Evolutionary conservation across 352 stramenopile species (phyloP).

Genomic region (Phytophthora boehmeriae): DNA sequence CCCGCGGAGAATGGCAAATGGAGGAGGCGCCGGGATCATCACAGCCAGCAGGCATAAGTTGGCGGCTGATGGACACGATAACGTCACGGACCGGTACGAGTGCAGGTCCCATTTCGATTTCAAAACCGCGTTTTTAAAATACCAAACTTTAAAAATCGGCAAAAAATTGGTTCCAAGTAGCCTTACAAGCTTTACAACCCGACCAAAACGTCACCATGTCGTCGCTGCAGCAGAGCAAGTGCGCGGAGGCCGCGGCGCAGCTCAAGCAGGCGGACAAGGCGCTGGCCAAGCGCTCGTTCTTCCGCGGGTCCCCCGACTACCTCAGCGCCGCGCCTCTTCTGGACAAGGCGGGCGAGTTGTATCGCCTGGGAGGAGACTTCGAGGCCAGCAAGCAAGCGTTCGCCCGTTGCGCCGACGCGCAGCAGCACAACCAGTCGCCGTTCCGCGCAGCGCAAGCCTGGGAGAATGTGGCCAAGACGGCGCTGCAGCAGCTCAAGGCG

Average conservation of each 20-base stretch:
- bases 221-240: conserved; percentile 56
- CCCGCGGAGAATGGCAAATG: too few species aligned
- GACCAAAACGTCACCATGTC: conserved; percentile 29
- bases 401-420: conserved; percentile 57
- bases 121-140: too few species aligned
- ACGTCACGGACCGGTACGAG: too few species aligned
- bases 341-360: conserved; percentile 78
- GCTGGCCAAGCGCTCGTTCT: conserved; percentile 59
- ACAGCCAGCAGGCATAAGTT: too few species aligned
- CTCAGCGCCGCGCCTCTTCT: conserved; percentile 68
- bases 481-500: conserved; percentile 71
- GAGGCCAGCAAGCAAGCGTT: conserved; percentile 68
- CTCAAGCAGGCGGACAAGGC: conserved; percentile 66
- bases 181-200: conserved; percentile 8
- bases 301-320: conserved; percentile 75
- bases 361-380: conserved; percentile 64
- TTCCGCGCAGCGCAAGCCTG: conserved; percentile 78
- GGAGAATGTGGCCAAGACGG: conserved; percentile 79
- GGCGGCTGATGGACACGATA: too few species aligned
- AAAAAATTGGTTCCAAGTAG: too few species aligned
- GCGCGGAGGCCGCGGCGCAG: conserved; percentile 51
- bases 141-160: too few species aligned
- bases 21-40: too few species aligned
- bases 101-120: too few species aligned
- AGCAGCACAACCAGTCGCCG: conserved; percentile 73